These are phyloP conservation scores for Salix suchowensis DNA, from an alignment of 345 rosid species.

Conservation along the genomic window DNA sequence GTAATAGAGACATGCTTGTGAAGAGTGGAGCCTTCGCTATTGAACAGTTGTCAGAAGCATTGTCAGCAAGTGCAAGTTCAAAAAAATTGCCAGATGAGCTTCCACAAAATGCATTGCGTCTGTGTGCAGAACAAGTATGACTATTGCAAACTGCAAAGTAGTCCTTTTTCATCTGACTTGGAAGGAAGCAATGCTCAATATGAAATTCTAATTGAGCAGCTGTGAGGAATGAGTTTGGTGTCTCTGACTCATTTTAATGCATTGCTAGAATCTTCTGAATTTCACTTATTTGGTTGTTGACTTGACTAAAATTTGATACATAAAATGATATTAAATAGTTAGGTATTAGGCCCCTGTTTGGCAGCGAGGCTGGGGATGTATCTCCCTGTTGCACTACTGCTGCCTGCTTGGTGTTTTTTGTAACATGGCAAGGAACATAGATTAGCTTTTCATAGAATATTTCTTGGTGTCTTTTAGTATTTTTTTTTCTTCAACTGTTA, in stretches of 20 bases:
- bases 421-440: too few relatives aligned
- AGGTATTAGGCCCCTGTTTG: too few relatives aligned
- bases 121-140: slow-evolving; percentile 84
- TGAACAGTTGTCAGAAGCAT: slow-evolving; percentile 81
- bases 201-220: not conserved
- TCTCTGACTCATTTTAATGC: too few relatives aligned
- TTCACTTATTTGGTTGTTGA: not conserved
- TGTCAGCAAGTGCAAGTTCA: slow-evolving; percentile 55
- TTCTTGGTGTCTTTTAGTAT: too few relatives aligned
- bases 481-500: too few relatives aligned
- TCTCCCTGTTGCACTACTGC: too few relatives aligned
- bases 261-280: not conserved
- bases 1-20: slow-evolving; percentile 57
- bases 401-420: too few relatives aligned
- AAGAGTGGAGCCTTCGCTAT: slow-evolving; percentile 81
- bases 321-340: too few relatives aligned
- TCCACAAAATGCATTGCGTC: slow-evolving; percentile 42
- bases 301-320: not conserved
- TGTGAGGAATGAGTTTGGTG: not conserved
- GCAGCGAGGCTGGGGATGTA: too few relatives aligned
- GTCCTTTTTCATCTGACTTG: not conserved
- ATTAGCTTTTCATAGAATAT: too few relatives aligned
- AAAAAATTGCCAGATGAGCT: slow-evolving; percentile 62
- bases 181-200: not conserved
- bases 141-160: not conserved